Evolutionary conservation across 106 monocot genomes (phyloP).

Genomic region (Agapanthus africanus): DNA sequence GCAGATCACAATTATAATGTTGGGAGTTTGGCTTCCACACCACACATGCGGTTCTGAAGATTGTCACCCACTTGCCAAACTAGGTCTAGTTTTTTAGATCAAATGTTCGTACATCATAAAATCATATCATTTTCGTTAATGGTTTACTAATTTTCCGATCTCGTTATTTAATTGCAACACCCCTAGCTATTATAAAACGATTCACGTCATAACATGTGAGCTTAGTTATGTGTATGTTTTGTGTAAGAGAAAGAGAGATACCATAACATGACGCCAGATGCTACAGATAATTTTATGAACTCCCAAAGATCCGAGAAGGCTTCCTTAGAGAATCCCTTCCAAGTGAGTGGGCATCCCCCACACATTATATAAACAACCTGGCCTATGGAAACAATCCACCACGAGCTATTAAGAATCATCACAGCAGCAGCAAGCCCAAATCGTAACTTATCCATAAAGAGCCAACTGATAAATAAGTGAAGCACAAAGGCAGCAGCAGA

Average conservation of each 20-base stretch:
- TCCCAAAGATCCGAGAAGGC: constrained; percentile 27
- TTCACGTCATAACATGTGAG: background rate
- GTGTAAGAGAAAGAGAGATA: background rate
- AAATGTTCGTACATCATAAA: background rate
- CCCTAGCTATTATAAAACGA: background rate
- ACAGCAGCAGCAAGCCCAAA: constrained; percentile 12
- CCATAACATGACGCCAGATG: constrained; percentile 37
- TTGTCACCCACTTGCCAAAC: too few relatives aligned
- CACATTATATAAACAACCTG: constrained; percentile 8
- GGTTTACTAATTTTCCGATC: background rate
- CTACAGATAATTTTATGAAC: constrained; percentile 20
- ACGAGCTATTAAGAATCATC: constrained; percentile 5
- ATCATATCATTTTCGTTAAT: background rate
- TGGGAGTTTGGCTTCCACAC: too few relatives aligned
- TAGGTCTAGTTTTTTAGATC: background rate
- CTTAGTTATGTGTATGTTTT: background rate
- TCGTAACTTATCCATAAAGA: constrained; percentile 7
- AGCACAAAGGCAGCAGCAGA: constrained; percentile 5
- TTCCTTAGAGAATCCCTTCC: constrained; percentile 29
- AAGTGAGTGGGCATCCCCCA: constrained; percentile 20
- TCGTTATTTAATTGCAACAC: background rate
- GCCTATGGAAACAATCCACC: constrained; percentile 9
- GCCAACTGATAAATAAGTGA: constrained; percentile 23
- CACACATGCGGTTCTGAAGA: too few relatives aligned
- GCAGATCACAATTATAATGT: too few relatives aligned